Conservation (phyloP, 192 early-diverging fungal species). For the Entomortierella chlamydospora region DNA sequence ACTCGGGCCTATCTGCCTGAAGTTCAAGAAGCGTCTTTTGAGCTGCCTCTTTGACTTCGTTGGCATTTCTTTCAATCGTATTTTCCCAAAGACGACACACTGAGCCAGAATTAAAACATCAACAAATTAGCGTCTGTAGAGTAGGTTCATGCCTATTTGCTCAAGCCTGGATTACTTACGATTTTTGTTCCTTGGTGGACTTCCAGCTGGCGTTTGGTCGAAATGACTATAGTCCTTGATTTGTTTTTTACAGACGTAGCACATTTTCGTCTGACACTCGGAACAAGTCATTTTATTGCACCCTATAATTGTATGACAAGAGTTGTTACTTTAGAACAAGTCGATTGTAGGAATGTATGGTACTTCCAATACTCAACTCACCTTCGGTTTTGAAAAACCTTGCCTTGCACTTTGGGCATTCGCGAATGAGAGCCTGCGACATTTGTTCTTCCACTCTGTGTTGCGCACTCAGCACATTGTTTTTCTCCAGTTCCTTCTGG, state of each 20-base stretch:
- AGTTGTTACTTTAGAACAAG: neutral
- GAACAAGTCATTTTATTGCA: constrained; percentile 73
- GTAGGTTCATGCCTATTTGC: no score
- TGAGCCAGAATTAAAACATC: neutral
- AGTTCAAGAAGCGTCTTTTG: constrained; percentile 29
- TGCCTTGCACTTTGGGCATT: constrained; percentile 63
- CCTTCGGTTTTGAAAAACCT: constrained; percentile 59
- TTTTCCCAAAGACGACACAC: constrained; percentile 65
- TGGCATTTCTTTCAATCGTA: constrained; percentile 53
- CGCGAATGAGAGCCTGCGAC: constrained; percentile 65
- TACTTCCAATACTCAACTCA: no score
- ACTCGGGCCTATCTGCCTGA: constrained; percentile 9
- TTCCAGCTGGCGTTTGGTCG: constrained; percentile 35
- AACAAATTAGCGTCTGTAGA: neutral
- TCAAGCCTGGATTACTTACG: no score
- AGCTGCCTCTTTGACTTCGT: constrained; percentile 60
- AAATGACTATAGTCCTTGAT: constrained; percentile 69
- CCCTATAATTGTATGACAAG: constrained; percentile 4
- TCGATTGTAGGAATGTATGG: no score
- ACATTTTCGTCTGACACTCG: constrained; percentile 54
- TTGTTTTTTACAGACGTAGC: constrained; percentile 59
- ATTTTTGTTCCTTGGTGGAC: constrained; percentile 3
- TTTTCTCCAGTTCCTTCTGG: constrained; percentile 53
- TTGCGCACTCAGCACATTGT: constrained; percentile 52
- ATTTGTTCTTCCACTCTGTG: constrained; percentile 68